Evolutionary conservation across 1,139 yeast species (phyloP), one percentile per base, ranked within the genome.

Genomic region (Blastobotrys arbuscula): DNA sequence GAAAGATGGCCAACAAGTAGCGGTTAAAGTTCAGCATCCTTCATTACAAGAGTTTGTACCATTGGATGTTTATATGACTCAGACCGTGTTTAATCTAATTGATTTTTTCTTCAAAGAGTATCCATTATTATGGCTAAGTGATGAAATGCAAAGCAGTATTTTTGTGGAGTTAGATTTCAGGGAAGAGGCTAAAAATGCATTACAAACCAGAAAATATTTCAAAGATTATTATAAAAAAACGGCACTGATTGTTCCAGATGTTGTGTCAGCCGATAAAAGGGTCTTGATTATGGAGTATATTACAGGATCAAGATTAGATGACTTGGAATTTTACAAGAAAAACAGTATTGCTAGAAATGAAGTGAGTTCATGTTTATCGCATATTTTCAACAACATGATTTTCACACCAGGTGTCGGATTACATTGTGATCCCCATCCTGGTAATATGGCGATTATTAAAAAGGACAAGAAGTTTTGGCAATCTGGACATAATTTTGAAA

Each of bases 381-480:
- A 90, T 61, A 81, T 88, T 26, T 92, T 92, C 72, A 88, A 90
- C 69, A 83, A 82, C 62, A 92, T 92, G 99, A 88, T 94, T 42
- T 92, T 92, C 69, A 84, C 95, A 1, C 95, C 96, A 0, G 82
- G 81, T 26, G 96, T 88, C 16, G 89, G 90, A 0, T 78, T 92
- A 45, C 99, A 92, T 64, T 92, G 98, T 69, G 99, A 92, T 65
- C 98, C 98, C 1, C 99, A 92, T 65, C 96, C 96, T 13, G 99
- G 99, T 0, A 94, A 92, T 60, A 72, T 92, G 53, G 96, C 97
- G 0, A 87, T 92, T 19, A 71, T 89, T 49, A 26, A 16, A 18
- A 34, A 34, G 18, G 38, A 34, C 10, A 34, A 34, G 18, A 34
- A 34, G 18, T 28, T 28, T n/a, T 28, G 31, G 31, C n/a, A 28